These are phyloP conservation scores for Pythium volutum DNA, from an alignment of 352 stramenopile genomes.

Conservation along the genomic window DNA sequence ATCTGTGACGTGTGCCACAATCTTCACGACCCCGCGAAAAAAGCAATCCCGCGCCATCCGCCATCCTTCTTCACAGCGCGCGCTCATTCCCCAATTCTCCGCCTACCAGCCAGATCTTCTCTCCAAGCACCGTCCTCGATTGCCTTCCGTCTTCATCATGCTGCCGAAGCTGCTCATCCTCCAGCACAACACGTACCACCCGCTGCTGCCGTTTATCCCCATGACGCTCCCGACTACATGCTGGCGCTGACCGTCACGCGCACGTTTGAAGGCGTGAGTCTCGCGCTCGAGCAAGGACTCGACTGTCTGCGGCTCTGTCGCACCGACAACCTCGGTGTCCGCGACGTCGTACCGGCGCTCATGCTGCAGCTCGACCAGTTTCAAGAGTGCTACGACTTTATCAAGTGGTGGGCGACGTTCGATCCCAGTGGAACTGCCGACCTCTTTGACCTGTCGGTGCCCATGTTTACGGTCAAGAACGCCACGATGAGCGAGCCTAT, in stretches of 20 bases:
- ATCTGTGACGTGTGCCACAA: too few species aligned
- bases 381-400: conserved; percentile 25
- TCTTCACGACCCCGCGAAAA: too few species aligned
- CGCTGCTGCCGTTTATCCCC: too few species aligned
- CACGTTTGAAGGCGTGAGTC: neutral
- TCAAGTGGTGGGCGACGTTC: conserved; percentile 23
- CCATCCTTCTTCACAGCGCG: too few species aligned
- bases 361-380: conserved; percentile 11
- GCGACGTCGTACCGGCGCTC: conserved; percentile 5
- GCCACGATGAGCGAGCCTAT: conserved; percentile 16
- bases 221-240: neutral
- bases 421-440: neutral
- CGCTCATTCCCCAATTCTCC: too few species aligned
- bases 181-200: too few species aligned
- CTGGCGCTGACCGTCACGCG: neutral
- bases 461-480: conserved; percentile 6
- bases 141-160: too few species aligned
- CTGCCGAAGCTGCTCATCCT: too few species aligned
- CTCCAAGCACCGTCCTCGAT: too few species aligned
- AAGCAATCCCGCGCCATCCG: too few species aligned
- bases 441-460: neutral
- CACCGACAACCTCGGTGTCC: conserved; percentile 15
- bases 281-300: neutral
- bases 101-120: too few species aligned
- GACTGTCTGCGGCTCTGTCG: neutral